A percentile compares a stretch with the other conserved stretches of the same genome.
Conservation (phyloP, 345 rosid genomes). For the Moringa oleifera region DNA sequence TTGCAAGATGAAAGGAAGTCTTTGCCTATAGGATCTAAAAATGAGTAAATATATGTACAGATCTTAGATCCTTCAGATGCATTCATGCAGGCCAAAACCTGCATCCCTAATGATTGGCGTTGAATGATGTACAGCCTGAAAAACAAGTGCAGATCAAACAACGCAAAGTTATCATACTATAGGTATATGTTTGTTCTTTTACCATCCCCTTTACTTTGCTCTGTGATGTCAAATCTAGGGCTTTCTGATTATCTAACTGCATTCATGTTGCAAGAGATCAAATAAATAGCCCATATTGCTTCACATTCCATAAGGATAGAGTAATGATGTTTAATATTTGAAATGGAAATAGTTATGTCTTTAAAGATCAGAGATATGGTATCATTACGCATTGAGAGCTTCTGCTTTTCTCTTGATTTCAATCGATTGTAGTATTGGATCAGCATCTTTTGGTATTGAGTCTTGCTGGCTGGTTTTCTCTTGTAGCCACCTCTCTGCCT, state of each 20-base stretch:
- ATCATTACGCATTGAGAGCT: conserved; percentile 41
- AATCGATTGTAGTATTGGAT: conserved; percentile 49
- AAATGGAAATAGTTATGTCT: background rate
- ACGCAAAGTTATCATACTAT: background rate
- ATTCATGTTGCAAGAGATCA: background rate
- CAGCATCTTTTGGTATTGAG: conserved; percentile 40
- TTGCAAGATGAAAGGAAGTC: background rate
- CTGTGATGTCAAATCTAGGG: no score
- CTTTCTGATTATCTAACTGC: background rate
- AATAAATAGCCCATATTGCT: background rate
- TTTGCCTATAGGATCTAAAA: background rate
- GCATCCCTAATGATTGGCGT: no score
- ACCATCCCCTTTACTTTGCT: no score
- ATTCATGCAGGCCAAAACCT: no score
- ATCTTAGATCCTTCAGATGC: no score
- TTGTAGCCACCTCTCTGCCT: conserved; percentile 65
- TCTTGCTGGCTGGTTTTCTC: conserved; percentile 51
- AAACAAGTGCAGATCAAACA: background rate
- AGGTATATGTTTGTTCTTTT: background rate
- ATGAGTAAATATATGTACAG: background rate
- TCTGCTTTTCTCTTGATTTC: conserved; percentile 57
- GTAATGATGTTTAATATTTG: background rate
- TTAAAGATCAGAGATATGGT: conserved; percentile 1
- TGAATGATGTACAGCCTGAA: background rate
- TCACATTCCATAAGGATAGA: background rate